phyloP scores from a whole-genome alignment of 2,329 filamentous ascomycete species.

The Rutstroemia sp. region DNA sequence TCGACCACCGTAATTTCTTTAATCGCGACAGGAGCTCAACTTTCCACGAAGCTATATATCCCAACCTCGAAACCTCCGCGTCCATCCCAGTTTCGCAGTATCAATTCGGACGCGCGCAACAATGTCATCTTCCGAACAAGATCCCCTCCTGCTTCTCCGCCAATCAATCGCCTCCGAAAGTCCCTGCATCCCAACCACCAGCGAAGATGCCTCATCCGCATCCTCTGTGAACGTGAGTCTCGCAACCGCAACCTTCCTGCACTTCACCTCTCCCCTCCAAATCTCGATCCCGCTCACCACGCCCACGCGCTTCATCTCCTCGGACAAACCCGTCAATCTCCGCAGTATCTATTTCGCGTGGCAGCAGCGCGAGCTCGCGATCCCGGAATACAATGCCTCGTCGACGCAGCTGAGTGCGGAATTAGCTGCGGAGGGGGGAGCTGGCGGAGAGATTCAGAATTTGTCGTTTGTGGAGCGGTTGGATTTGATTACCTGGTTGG shows the following conservation, averaged over 20 bases:
- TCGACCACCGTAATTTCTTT: conserved; percentile 10
- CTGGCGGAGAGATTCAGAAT: conserved; percentile 69
- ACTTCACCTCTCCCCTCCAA: conserved; percentile 57
- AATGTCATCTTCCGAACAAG: conserved; percentile 44
- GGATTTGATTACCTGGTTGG: conserved; percentile 88
- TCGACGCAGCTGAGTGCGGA: conserved; percentile 76
- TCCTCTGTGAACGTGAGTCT: conserved; percentile 53
- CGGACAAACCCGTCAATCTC: conserved; percentile 67
- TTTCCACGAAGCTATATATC: not conserved
- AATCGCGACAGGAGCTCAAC: conserved; percentile 7
- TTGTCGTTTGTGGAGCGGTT: conserved; percentile 85
- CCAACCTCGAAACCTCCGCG: not conserved
- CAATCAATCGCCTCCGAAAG: conserved; percentile 68
- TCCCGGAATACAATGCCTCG: conserved; percentile 84
- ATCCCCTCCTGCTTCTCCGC: conserved; percentile 78
- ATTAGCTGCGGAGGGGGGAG: conserved; percentile 45
- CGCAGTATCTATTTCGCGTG: conserved; percentile 96
- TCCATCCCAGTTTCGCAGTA: conserved; percentile 3
- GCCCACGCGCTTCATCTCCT: conserved; percentile 82
- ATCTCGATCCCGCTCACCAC: conserved; percentile 61
- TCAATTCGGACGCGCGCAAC: conserved; percentile 32
- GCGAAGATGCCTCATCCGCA: conserved; percentile 53
- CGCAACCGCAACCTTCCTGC: conserved; percentile 69
- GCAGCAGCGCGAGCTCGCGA: conserved; percentile 83
- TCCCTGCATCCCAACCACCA: conserved; percentile 66